Conservation (phyloP, 192 early-diverging fungal genomes). For the Backusella mclennaniae region DNA sequence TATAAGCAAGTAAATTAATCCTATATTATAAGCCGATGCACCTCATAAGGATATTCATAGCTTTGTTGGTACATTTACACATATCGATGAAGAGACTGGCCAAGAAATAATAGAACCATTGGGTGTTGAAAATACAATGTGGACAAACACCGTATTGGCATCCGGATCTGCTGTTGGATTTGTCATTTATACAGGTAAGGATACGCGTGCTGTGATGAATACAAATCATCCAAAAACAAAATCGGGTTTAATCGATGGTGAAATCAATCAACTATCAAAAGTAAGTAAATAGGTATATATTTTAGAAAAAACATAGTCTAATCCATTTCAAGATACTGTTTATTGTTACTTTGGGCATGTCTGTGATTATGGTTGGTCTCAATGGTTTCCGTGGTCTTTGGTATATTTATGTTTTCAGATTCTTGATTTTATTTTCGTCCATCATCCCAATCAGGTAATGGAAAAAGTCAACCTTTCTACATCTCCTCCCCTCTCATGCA, state of each 20-base stretch:
- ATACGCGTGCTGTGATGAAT: conserved; percentile 96
- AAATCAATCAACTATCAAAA: conserved; percentile 93
- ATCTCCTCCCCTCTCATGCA: no score
- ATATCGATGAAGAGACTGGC: conserved; percentile 21
- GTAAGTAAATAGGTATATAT: conserved; percentile 21
- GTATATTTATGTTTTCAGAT: conserved; percentile 91
- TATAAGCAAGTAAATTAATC: no score
- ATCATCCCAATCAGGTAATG: conserved; percentile 89
- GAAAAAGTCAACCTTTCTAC: no score
- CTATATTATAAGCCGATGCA: conserved; percentile 59
- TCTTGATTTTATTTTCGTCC: conserved; percentile 93
- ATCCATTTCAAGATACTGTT: conserved; percentile 67
- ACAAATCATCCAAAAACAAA: conserved; percentile 93
- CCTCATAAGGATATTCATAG: conserved; percentile 95
- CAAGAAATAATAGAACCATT: conserved; percentile 61
- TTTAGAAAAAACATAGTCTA: background rate
- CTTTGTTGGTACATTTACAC: conserved; percentile 79
- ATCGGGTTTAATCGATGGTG: conserved; percentile 84
- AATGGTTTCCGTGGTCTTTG: conserved; percentile 89
- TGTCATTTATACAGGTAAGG: conserved; percentile 89
- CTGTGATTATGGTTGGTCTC: conserved; percentile 84
- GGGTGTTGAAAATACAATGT: conserved; percentile 88
- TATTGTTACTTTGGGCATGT: conserved; percentile 78
- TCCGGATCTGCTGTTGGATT: conserved; percentile 87
- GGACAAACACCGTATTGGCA: conserved; percentile 94